These are phyloP conservation scores for Amphibolis antarctica DNA, from an alignment of 106 monocot species.

Conservation along the genomic window DNA sequence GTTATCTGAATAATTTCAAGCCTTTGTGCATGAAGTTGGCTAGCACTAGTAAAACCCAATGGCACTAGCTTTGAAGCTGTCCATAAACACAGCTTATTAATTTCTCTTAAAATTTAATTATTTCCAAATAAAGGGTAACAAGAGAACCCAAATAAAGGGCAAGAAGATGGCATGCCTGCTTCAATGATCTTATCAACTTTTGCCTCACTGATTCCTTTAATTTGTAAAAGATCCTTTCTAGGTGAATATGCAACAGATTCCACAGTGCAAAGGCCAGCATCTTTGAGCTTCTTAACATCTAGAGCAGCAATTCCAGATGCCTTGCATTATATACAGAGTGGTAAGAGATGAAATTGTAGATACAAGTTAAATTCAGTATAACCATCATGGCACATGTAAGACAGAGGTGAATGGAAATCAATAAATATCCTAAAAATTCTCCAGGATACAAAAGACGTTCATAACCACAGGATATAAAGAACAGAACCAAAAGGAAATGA, in stretches of 20 bases:
- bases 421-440: too few species aligned
- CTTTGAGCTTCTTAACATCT: conserved; percentile 94
- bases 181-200: conserved; percentile 99
- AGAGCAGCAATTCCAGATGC: conserved; percentile 87
- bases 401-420: too few species aligned
- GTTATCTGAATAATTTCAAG: conserved; percentile 87
- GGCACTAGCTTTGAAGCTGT: conserved; percentile 94
- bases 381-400: too few species aligned
- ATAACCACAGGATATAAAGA: too few species aligned
- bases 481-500: too few species aligned
- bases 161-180: conserved; percentile 49
- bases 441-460: too few species aligned
- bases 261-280: conserved; percentile 90
- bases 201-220: conserved; percentile 98
- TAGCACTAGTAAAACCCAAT: conserved; percentile 95
- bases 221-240: conserved; percentile 92
- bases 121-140: background rate
- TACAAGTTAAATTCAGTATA: too few species aligned
- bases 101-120: background rate
- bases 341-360: too few species aligned
- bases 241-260: conserved; percentile 88
- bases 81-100: background rate
- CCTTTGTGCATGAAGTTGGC: conserved; percentile 94
- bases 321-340: conserved; percentile 18
- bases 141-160: background rate